These are phyloP conservation scores for Euphrasia arctica DNA, from an alignment of 305 asterid genomes.

Conservation along the genomic window DNA sequence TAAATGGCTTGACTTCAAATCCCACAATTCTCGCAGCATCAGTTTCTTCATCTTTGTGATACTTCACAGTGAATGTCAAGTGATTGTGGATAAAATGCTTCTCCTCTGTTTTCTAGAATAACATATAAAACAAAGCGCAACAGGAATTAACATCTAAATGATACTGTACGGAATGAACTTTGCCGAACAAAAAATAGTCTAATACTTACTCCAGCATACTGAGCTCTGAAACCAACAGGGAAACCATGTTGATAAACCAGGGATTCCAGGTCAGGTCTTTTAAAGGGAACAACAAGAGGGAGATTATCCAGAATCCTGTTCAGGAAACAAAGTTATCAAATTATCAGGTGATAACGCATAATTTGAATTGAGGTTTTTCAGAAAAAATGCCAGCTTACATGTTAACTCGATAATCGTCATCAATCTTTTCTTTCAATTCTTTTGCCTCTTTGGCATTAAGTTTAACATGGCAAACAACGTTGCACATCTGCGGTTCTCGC, in stretches of 20 bases:
- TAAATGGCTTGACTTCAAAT: conserved; percentile 77
- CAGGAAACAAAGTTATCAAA: conserved; percentile 20
- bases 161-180: conserved; percentile 4
- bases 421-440: conserved; percentile 52
- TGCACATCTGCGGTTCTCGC: conserved; percentile 57
- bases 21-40: conserved; percentile 91
- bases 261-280: conserved; percentile 54
- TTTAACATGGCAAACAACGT: conserved; percentile 36
- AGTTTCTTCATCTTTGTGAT: conserved; percentile 67
- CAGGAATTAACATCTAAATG: conserved; percentile 21
- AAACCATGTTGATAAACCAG: conserved; percentile 76
- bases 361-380: conserved; percentile 10
- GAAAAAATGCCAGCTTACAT: conserved; percentile 33
- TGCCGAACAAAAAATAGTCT: conserved; percentile 16
- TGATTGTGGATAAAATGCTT: conserved; percentile 80
- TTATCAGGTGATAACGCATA: conserved; percentile 18
- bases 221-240: conserved; percentile 77
- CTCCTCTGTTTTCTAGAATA: conserved; percentile 58
- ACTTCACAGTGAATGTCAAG: conserved; percentile 64
- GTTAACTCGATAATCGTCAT: conserved; percentile 56
- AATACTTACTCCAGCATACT: conserved; percentile 79
- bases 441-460: conserved; percentile 46
- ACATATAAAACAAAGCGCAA: conserved; percentile 12
- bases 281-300: conserved; percentile 80
- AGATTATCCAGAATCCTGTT: conserved; percentile 94